These are phyloP conservation scores for Scheffersomyces parashehatae DNA, from an alignment of 1,139 yeast genomes.

Conservation along the genomic window DNA sequence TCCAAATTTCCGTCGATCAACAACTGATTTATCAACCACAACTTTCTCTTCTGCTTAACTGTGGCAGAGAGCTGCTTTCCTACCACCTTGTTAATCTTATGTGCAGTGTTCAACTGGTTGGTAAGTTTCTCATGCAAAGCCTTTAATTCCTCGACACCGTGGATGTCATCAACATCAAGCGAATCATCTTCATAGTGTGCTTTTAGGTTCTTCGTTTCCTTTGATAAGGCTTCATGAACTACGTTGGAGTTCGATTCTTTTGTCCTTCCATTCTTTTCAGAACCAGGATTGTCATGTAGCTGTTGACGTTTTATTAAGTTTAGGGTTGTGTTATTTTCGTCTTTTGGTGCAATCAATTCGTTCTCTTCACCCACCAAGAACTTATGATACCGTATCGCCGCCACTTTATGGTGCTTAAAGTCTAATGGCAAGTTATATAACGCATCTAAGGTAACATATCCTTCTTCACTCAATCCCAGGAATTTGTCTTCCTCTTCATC, in stretches of 20 bases:
- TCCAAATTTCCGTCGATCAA: slow-evolving; percentile 52
- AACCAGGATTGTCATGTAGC: slow-evolving; percentile 9
- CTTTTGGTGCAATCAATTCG: slow-evolving; percentile 6
- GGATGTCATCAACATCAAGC: slow-evolving; percentile 15
- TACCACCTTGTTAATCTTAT: slow-evolving; percentile 49
- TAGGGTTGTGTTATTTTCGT: slow-evolving; percentile 5
- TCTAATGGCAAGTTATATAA: slow-evolving; percentile 33
- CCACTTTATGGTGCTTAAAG: slow-evolving; percentile 36
- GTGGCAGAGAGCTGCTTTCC: slow-evolving; percentile 39
- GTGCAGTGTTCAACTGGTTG: slow-evolving; percentile 40
- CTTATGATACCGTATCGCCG: slow-evolving; percentile 31
- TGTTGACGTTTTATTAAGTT: slow-evolving; percentile 16
- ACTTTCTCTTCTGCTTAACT: slow-evolving; percentile 38
- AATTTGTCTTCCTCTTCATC: neutral
- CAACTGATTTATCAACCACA: slow-evolving; percentile 60
- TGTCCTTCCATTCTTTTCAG: slow-evolving; percentile 7
- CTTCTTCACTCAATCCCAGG: neutral
- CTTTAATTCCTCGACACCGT: slow-evolving; percentile 20
- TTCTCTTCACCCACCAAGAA: slow-evolving; percentile 16
- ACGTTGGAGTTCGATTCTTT: slow-evolving; percentile 2
- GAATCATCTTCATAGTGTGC: slow-evolving; percentile 5
- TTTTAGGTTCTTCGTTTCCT: slow-evolving; percentile 6
- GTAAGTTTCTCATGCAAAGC: slow-evolving; percentile 19
- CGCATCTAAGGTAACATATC: slow-evolving; percentile 4
- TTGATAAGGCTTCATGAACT: slow-evolving; percentile 7